Evolutionary conservation across 2,329 filamentous ascomycete species (phyloP), one percentile per base, ranked within the genome.

Genomic region (Colletotrichum sp.): DNA sequence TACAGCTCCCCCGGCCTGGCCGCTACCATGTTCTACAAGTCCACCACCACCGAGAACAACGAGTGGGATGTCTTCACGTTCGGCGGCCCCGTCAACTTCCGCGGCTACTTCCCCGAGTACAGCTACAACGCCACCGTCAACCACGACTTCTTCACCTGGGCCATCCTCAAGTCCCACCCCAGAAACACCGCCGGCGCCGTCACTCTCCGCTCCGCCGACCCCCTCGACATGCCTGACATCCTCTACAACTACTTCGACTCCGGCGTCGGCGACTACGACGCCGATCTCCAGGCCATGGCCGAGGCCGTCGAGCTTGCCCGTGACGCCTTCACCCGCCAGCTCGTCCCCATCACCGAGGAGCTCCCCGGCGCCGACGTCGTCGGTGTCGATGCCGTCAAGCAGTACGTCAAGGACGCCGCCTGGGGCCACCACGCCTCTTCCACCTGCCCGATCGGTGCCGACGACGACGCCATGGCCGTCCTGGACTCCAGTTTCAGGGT

Each of bases 171-270:
- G 82, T 88, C 90, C 0, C 92, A 93, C 79, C 89, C 92, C 0
- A 89, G 90, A 68, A 94, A 94, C 76, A 85, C 80, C 2, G 90
- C 89, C 8, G 94, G 94, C 11, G 89, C 88, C 2, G 93, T 95
- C 6, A 88, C 83, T 5, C 88, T 95, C 7, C 86, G 86, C 19
- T 92, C 91, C 0, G 84, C 89, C 0, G 89, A 95, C 80, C 93
- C 93, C 0, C 89, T 90, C 1, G 93, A 94, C 70, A 85, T 87
- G 5, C 93, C 94, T 0, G 82, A 89, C 8, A 93, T 95, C 78
- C 85, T 86, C 66, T 94, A 92, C 85, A 90, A 91, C 82, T 93
- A 89, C 82, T 93, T 91, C 83, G 86, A 88, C 63, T 85, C 86
- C 0, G 89, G 90, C 25, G 84, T 81, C 25, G 85, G 87, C 27